Evolutionary conservation across 2,329 filamentous ascomycete species (phyloP).

Genomic region (Emmonsiellopsis sp.): DNA sequence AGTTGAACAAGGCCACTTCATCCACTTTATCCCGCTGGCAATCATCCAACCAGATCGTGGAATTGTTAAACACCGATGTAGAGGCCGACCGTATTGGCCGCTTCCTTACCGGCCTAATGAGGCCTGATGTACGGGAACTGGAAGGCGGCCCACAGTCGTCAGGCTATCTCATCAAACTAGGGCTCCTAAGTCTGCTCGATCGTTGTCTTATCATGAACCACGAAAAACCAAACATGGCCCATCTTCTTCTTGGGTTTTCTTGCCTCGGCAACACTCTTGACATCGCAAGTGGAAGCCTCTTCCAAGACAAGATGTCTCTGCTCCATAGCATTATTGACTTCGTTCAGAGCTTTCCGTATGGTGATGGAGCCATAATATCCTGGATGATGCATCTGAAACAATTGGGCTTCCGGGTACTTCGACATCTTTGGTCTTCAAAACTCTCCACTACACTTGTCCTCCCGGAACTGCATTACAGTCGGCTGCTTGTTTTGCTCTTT

Average conservation of each 20-base stretch:
- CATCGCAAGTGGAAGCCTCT: slow-evolving; percentile 58
- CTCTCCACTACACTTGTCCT: slow-evolving; percentile 68
- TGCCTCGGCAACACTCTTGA: slow-evolving; percentile 63
- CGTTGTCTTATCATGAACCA: slow-evolving; percentile 67
- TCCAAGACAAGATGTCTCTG: slow-evolving; percentile 59
- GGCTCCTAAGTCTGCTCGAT: slow-evolving; percentile 77
- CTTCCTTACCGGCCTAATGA: slow-evolving; percentile 60
- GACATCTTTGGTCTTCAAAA: slow-evolving; percentile 73
- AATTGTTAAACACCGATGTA: slow-evolving; percentile 73
- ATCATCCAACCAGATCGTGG: slow-evolving; percentile 73
- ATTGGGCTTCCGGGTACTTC: slow-evolving; percentile 62
- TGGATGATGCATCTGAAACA: slow-evolving; percentile 64
- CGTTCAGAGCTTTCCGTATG: slow-evolving; percentile 59
- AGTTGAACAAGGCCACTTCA: slow-evolving; percentile 62
- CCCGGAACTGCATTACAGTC: slow-evolving; percentile 67
- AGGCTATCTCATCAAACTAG: slow-evolving; percentile 71
- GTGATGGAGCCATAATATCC: slow-evolving; percentile 48
- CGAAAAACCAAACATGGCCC: slow-evolving; percentile 75
- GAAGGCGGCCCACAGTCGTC: slow-evolving; percentile 59
- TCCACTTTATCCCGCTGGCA: slow-evolving; percentile 52
- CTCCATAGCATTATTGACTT: slow-evolving; percentile 73
- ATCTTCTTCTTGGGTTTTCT: slow-evolving; percentile 79
- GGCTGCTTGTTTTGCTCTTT: slow-evolving; percentile 71
- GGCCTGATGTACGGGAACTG: slow-evolving; percentile 58
- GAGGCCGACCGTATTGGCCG: slow-evolving; percentile 71